A percentile compares a stretch with the other conserved stretches of the same genome.
phyloP scores from a whole-genome alignment of 352 stramenopile genomes.

The Globisporangium camurandrum region DNA sequence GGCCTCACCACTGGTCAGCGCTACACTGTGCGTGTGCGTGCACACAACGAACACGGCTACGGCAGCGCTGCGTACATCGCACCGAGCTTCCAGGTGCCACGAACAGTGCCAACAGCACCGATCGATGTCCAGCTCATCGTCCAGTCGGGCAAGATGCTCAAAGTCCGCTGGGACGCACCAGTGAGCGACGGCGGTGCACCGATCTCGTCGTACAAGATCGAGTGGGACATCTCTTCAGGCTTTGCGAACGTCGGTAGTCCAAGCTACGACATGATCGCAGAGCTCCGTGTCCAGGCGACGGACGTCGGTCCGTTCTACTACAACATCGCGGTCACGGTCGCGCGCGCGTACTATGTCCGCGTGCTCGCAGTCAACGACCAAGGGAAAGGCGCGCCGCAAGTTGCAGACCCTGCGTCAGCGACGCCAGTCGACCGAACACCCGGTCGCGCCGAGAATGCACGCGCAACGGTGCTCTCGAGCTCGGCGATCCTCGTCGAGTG shows the following conservation, averaged over 20 bases:
- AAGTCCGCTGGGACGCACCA: slow-evolving; percentile 69
- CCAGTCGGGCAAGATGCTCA: slow-evolving; percentile 63
- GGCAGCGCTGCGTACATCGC: slow-evolving; percentile 37
- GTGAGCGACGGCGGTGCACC: slow-evolving; percentile 50
- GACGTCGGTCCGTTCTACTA: slow-evolving; percentile 78
- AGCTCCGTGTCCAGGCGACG: slow-evolving; percentile 28
- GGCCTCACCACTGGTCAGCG: slow-evolving; percentile 45
- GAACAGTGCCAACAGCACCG: slow-evolving; percentile 31
- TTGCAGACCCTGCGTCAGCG: slow-evolving; percentile 39
- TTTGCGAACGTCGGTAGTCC: slow-evolving; percentile 75
- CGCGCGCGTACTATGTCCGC: slow-evolving; percentile 80
- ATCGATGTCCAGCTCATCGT: slow-evolving; percentile 35
- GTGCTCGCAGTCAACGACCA: slow-evolving; percentile 91
- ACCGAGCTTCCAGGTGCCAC: slow-evolving; percentile 44
- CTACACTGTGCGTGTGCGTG: slow-evolving; percentile 57
- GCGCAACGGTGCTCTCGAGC: slow-evolving; percentile 74
- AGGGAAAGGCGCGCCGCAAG: slow-evolving; percentile 43
- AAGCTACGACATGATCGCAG: slow-evolving; percentile 52
- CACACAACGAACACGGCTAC: slow-evolving; percentile 55
- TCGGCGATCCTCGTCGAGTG: slow-evolving; percentile 91
- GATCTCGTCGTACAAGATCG: slow-evolving; percentile 86
- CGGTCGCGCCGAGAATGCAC: slow-evolving; percentile 50
- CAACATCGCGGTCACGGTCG: slow-evolving; percentile 79
- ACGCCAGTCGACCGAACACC: slow-evolving; percentile 67
- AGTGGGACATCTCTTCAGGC: slow-evolving; percentile 84